A percentile compares a stretch with the other conserved stretches of the same genome.
Evolutionary conservation across 768 basidiomycete species (phyloP).

Genomic region (Exsudoporus frostii): DNA sequence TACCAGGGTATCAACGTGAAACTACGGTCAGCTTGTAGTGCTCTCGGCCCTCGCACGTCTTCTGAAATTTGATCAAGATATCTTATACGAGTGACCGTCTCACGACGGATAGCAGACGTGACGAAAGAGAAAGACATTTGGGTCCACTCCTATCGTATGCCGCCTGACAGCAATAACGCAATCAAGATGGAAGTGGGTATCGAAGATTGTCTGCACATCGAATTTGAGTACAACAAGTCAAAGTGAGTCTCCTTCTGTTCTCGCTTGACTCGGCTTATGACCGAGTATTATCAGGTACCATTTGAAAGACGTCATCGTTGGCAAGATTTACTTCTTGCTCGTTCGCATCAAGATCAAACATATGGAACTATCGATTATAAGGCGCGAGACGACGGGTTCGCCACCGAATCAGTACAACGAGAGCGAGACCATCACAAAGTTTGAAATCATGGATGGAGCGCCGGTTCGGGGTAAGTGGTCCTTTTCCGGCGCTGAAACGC

Average conservation of each 20-base stretch:
- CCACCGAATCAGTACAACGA: constrained; percentile 99
- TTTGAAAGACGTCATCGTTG: constrained; percentile 97
- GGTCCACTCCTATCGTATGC: constrained; percentile 99
- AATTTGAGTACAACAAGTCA: constrained; percentile 99
- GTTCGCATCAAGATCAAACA: constrained; percentile 99
- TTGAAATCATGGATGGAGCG: constrained; percentile 98
- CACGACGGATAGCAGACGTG: constrained; percentile 90
- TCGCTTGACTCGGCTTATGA: not conserved
- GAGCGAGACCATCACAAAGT: constrained; percentile 98
- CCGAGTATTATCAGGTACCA: constrained; percentile 68
- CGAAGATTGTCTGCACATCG: constrained; percentile 97
- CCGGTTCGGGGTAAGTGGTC: constrained; percentile 78
- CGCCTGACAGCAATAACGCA: constrained; percentile 94
- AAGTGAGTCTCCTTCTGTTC: constrained; percentile 56
- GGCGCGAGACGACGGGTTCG: constrained; percentile 93
- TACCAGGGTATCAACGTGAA: constrained; percentile 99
- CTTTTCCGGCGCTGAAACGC: not conserved
- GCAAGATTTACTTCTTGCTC: constrained; percentile 98
- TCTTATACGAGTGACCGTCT: constrained; percentile 87
- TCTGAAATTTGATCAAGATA: constrained; percentile 53
- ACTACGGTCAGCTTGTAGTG: constrained; percentile 59
- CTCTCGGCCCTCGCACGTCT: not conserved
- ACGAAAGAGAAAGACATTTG: constrained; percentile 91
- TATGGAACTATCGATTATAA: constrained; percentile 98
- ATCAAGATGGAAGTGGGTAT: constrained; percentile 99